phyloP scores from a whole-genome alignment of 108 stramenopile genomes.

The Fragilaria radians region DNA sequence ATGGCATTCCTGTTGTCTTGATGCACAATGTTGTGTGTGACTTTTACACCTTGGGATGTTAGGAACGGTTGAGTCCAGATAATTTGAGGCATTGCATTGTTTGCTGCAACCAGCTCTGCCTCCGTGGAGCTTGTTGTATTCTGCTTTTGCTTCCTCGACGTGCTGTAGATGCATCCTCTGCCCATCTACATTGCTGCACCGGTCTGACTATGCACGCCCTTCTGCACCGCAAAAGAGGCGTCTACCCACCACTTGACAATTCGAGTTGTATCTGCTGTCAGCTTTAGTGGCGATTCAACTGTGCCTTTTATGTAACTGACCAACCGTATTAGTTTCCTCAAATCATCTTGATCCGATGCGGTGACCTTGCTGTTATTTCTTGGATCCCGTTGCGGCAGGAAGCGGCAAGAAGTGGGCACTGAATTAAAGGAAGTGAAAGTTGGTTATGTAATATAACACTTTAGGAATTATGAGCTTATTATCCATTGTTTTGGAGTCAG shows the following conservation, averaged over 20 bases:
- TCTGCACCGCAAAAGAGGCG: neutral
- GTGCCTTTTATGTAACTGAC: slow-evolving; percentile 26
- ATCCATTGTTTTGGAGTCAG: no score
- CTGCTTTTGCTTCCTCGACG: slow-evolving; percentile 26
- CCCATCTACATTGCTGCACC: slow-evolving; percentile 20
- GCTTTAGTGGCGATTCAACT: slow-evolving; percentile 3
- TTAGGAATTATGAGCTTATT: no score
- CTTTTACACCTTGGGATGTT: slow-evolving; percentile 19
- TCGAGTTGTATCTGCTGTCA: slow-evolving; percentile 5
- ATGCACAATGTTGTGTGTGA: slow-evolving; percentile 8
- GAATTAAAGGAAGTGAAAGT: no score
- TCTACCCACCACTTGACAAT: slow-evolving; percentile 19
- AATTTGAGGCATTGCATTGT: slow-evolving; percentile 16
- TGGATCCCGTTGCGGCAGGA: no score
- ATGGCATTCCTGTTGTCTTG: no score
- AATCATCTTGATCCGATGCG: slow-evolving; percentile 12
- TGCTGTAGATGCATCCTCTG: neutral
- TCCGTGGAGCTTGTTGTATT: slow-evolving; percentile 25
- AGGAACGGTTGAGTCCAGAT: slow-evolving; percentile 26
- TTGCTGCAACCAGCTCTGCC: slow-evolving; percentile 15
- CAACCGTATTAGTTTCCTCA: slow-evolving; percentile 15
- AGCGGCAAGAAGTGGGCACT: no score
- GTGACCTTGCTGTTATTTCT: slow-evolving; percentile 13
- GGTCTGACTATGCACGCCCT: slow-evolving; percentile 15
- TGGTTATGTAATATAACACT: no score